Evolutionary conservation across 78 protist genomes (phyloP).

Genomic region (Speleostelium caveatum): DNA sequence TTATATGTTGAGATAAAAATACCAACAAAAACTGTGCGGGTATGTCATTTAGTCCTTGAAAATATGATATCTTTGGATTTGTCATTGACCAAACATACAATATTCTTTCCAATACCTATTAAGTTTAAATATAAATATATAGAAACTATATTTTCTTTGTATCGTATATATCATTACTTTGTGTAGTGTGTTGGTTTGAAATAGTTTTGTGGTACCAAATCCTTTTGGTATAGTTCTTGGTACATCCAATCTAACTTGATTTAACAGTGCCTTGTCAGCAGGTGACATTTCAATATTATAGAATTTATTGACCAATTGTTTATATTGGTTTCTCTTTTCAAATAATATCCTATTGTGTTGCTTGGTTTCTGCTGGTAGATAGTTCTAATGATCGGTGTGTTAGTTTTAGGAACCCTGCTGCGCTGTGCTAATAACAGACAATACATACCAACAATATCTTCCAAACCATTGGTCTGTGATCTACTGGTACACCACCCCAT

Average conservation of each 20-base stretch:
- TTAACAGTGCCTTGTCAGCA: conserved; percentile 40
- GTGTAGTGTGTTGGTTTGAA: conserved; percentile 40
- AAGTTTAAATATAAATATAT: too few relatives aligned
- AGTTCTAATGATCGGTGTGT: conserved; percentile 12
- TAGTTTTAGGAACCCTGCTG: background rate
- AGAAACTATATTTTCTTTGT: too few relatives aligned
- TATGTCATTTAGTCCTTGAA: conserved; percentile 77
- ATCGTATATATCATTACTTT: too few relatives aligned
- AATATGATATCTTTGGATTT: conserved; percentile 61
- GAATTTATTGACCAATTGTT: conserved; percentile 58
- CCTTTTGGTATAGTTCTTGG: conserved; percentile 80
- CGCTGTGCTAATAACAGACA: background rate
- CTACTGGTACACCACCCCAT: conserved; percentile 66
- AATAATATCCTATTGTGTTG: conserved; percentile 24
- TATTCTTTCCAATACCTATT: conserved; percentile 65
- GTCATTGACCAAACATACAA: conserved; percentile 66
- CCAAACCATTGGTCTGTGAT: conserved; percentile 68
- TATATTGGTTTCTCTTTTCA: conserved; percentile 64
- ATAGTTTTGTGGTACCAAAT: conserved; percentile 35
- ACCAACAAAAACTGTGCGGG: conserved; percentile 67
- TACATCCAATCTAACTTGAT: conserved; percentile 72
- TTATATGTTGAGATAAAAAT: conserved; percentile 53
- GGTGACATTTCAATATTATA: background rate
- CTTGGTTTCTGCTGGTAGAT: conserved; percentile 56
- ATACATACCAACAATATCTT: conserved; percentile 42